Conservation (phyloP, 345 rosid genomes). For the Hypericum perforatum region DNA sequence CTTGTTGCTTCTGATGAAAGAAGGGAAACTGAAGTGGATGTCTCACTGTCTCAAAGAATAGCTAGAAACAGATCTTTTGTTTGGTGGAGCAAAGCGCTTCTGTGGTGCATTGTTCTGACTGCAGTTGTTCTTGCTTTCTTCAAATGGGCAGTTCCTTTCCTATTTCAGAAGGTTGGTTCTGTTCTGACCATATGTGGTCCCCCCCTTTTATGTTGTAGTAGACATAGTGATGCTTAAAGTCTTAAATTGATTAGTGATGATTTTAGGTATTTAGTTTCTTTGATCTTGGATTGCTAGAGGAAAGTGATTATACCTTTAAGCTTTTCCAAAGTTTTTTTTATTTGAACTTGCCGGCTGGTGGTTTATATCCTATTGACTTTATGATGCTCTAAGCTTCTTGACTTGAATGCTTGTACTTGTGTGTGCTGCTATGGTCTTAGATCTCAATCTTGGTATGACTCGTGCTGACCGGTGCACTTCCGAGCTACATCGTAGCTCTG, state of each 20-base stretch:
- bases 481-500: too few relatives aligned
- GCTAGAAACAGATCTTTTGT: conserved; percentile 15
- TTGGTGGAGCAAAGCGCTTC: conserved; percentile 63
- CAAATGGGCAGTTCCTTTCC: conserved; percentile 83
- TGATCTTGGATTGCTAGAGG: too few relatives aligned
- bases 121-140: conserved; percentile 34
- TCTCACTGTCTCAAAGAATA: conserved; percentile 22
- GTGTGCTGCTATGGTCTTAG: too few relatives aligned
- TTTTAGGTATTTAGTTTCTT: too few relatives aligned
- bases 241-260: background rate
- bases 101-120: conserved; percentile 19
- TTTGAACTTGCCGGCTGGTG: too few relatives aligned
- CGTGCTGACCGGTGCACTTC: too few relatives aligned
- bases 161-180: conserved; percentile 49
- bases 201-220: background rate
- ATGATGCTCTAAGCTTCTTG: too few relatives aligned
- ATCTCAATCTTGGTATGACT: too few relatives aligned
- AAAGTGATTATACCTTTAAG: too few relatives aligned
- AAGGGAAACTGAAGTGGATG: conserved; percentile 21
- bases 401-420: too few relatives aligned
- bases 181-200: background rate
- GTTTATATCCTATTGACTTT: too few relatives aligned
- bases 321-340: too few relatives aligned
- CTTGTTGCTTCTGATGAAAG: conserved; percentile 48
- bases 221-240: background rate